These are phyloP conservation scores for Bisporella sp. DNA, from an alignment of 2,329 filamentous ascomycete species.

Conservation along the genomic window DNA sequence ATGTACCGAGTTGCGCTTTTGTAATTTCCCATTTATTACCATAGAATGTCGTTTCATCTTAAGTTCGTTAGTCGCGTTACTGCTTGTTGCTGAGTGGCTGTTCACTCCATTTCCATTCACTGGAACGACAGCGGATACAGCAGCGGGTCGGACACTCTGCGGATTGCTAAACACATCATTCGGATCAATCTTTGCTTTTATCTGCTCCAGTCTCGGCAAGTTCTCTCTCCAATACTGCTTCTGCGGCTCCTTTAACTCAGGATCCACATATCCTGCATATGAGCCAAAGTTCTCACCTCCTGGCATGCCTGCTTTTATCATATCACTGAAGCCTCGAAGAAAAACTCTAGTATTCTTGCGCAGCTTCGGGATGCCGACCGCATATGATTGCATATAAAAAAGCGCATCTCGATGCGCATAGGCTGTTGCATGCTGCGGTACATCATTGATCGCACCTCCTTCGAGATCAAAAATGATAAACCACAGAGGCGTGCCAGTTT, in stretches of 20 bases:
- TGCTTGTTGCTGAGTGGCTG: too few relatives aligned
- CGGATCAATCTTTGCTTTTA: slow-evolving; percentile 42
- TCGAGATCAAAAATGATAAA: slow-evolving; percentile 56
- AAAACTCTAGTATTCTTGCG: slow-evolving; percentile 41
- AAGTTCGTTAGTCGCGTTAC: too few relatives aligned
- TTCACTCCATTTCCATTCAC: too few relatives aligned
- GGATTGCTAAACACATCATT: slow-evolving; percentile 40
- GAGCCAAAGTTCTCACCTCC: slow-evolving; percentile 35
- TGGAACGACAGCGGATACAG: too few relatives aligned
- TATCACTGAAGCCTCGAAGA: slow-evolving; percentile 42
- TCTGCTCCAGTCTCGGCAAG: slow-evolving; percentile 35
- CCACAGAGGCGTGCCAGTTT: slow-evolving; percentile 49
- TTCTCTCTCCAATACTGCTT: slow-evolving; percentile 26
- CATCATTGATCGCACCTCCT: slow-evolving; percentile 53
- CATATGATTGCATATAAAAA: slow-evolving; percentile 58
- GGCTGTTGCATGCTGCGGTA: slow-evolving; percentile 47
- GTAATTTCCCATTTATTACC: too few relatives aligned
- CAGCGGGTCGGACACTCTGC: slow-evolving; percentile 5
- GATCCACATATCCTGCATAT: slow-evolving; percentile 57
- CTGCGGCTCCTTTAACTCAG: slow-evolving; percentile 32
- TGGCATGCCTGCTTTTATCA: slow-evolving; percentile 32
- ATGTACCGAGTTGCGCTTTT: too few relatives aligned
- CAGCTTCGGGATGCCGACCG: slow-evolving; percentile 41
- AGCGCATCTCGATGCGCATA: slow-evolving; percentile 58
- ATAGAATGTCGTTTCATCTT: too few relatives aligned